phyloP scores from a whole-genome alignment of 129 eudicot genomes.

The Kitagawia praeruptora region DNA sequence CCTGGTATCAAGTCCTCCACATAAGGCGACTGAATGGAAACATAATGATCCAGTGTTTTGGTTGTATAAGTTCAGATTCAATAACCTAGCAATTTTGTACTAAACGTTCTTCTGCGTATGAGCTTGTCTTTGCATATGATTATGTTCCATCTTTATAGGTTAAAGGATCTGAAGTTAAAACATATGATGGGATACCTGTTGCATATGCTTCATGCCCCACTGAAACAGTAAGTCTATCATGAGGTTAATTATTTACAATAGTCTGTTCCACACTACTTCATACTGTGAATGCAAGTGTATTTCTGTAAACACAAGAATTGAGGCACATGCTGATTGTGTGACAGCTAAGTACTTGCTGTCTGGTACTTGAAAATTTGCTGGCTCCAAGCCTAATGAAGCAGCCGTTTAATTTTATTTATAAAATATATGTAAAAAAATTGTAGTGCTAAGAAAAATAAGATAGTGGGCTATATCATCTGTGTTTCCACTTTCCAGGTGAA shows the following conservation, averaged over 20 bases:
- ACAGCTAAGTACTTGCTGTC: neutral
- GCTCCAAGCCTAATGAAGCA: neutral
- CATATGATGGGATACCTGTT: constrained; percentile 64
- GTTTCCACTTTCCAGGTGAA: constrained; percentile 62
- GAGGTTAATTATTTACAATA: neutral
- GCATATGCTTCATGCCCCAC: constrained; percentile 63
- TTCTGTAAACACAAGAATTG: neutral
- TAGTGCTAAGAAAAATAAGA: neutral
- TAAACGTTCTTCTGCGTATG: neutral
- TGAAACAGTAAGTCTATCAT: constrained; percentile 61
- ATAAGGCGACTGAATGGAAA: neutral
- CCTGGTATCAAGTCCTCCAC: neutral
- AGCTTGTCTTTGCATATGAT: neutral
- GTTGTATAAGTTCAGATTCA: neutral
- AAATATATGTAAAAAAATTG: neutral
- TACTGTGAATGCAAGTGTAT: neutral
- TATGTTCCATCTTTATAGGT: constrained; percentile 34
- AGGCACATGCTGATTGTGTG: neutral
- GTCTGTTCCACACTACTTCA: neutral
- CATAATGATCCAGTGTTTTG: neutral
- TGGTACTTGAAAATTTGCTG: neutral
- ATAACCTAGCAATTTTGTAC: neutral
- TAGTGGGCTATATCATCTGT: neutral
- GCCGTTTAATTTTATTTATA: neutral
- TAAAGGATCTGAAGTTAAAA: constrained; percentile 67